phyloP scores from a whole-genome alignment of 805 yeast genomes.

The Starmera amethionina region DNA sequence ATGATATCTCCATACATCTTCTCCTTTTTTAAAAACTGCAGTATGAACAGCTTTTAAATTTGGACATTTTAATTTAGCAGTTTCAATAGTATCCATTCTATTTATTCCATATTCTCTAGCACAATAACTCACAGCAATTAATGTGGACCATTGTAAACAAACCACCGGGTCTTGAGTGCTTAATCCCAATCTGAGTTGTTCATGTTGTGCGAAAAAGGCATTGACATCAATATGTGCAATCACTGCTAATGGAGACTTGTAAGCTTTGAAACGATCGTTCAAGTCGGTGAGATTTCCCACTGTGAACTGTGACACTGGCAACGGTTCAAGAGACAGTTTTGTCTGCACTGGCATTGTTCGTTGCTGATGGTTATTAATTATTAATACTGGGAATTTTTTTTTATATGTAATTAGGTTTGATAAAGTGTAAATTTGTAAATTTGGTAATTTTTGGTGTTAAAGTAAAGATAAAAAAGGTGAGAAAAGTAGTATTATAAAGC shows the following conservation, averaged over 20 bases:
- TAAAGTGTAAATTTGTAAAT: too few species aligned
- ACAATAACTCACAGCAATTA: conserved; percentile 87
- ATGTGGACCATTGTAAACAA: conserved; percentile 85
- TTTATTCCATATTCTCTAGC: conserved; percentile 78
- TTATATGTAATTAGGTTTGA: too few species aligned
- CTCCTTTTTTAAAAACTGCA: conserved; percentile 86
- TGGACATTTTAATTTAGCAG: conserved; percentile 73
- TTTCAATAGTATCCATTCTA: conserved; percentile 61
- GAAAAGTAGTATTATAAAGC: too few species aligned
- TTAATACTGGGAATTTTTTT: too few species aligned
- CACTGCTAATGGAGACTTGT: conserved; percentile 60
- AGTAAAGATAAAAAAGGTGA: too few species aligned
- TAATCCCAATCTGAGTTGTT: conserved; percentile 63
- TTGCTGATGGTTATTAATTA: too few species aligned
- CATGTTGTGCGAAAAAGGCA: conserved; percentile 95
- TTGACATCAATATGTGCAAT: conserved; percentile 85
- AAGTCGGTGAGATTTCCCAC: conserved; percentile 41
- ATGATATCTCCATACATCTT: conserved; percentile 70
- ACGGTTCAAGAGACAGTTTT: too few species aligned
- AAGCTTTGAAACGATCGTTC: conserved; percentile 36
- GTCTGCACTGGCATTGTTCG: too few species aligned
- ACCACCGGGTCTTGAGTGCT: conserved; percentile 73
- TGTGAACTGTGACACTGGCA: conserved; percentile 27
- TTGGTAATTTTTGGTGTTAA: too few species aligned
- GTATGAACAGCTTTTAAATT: conserved; percentile 75